These are phyloP conservation scores for Cyclaneusma minus DNA, from an alignment of 2,329 filamentous ascomycete genomes.

Conservation along the genomic window DNA sequence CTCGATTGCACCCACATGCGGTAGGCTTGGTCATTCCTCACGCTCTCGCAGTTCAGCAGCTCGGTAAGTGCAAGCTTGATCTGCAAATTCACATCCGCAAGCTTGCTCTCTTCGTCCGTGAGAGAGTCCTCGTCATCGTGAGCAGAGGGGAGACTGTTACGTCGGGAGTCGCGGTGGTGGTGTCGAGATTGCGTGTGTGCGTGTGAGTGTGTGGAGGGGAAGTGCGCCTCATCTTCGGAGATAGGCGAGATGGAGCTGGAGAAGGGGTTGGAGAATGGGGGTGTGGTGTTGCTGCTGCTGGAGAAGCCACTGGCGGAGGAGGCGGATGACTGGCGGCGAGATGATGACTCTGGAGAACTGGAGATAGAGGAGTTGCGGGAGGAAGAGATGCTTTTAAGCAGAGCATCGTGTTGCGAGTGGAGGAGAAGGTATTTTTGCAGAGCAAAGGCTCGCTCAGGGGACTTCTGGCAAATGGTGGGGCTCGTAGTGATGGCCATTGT, in stretches of 20 bases:
- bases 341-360: not conserved
- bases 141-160: too few relatives aligned
- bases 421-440: constrained; percentile 21
- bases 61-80: constrained; percentile 38
- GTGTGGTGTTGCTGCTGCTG: constrained; percentile 2
- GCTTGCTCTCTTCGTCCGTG: constrained; percentile 17
- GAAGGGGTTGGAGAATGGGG: constrained; percentile 1
- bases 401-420: constrained; percentile 17
- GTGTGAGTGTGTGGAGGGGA: constrained; percentile 4
- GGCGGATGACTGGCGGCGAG: not conserved
- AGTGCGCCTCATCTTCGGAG: not conserved
- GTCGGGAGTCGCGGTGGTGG: too few relatives aligned
- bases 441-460: constrained; percentile 16
- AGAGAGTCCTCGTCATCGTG: too few relatives aligned
- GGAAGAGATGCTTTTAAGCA: constrained; percentile 13
- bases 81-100: constrained; percentile 32
- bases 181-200: too few relatives aligned
- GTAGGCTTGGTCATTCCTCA: constrained; percentile 27
- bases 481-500: constrained; percentile 6
- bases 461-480: constrained; percentile 9
- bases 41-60: constrained; percentile 34
- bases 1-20: constrained; percentile 33
- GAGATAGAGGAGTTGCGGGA: constrained; percentile 2
- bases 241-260: constrained; percentile 6
- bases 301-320: not conserved